Percentiles rank a stretch among this genome's conserved stretches.
Conservation (phyloP, 2,329 filamentous ascomycete species). For the Fusarium sp. region DNA sequence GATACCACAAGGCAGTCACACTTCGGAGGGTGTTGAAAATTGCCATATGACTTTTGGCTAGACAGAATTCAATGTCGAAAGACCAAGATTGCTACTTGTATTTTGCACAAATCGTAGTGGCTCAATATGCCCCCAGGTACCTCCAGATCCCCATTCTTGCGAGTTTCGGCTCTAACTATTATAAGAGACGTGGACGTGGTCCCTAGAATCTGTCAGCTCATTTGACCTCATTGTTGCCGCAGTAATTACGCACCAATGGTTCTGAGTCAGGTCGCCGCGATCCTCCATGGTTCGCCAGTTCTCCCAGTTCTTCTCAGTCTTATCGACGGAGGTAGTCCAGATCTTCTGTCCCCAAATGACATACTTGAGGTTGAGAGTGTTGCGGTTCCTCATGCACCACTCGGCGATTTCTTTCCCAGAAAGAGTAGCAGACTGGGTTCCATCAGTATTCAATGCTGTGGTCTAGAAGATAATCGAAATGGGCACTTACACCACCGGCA, state of each 20-base stretch:
- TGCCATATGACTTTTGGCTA: background rate
- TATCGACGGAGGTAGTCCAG: conserved; percentile 52
- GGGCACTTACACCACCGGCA: conserved; percentile 49
- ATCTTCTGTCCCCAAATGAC: conserved; percentile 62
- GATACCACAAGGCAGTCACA: conserved; percentile 16
- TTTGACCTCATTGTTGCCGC: background rate
- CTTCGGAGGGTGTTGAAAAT: background rate
- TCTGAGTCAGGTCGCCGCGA: conserved; percentile 51
- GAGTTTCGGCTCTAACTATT: conserved; percentile 16
- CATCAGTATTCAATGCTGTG: background rate
- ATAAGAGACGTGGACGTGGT: conserved; percentile 43
- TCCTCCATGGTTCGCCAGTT: conserved; percentile 56
- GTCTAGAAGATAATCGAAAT: background rate
- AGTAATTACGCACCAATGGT: conserved; percentile 51
- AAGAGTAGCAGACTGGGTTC: conserved; percentile 45
- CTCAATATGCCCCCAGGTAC: background rate
- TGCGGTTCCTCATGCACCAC: conserved; percentile 58
- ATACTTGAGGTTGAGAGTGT: conserved; percentile 55
- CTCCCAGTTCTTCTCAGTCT: conserved; percentile 50
- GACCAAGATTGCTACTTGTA: background rate
- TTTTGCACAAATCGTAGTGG: background rate
- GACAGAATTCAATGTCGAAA: background rate
- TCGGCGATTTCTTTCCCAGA: conserved; percentile 57
- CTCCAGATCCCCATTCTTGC: background rate
- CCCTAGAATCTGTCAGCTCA: conserved; percentile 22